Base-by-base conservation (phyloP, 495 filamentous ascomycete genomes). In the Penicillium soppii region DNA sequence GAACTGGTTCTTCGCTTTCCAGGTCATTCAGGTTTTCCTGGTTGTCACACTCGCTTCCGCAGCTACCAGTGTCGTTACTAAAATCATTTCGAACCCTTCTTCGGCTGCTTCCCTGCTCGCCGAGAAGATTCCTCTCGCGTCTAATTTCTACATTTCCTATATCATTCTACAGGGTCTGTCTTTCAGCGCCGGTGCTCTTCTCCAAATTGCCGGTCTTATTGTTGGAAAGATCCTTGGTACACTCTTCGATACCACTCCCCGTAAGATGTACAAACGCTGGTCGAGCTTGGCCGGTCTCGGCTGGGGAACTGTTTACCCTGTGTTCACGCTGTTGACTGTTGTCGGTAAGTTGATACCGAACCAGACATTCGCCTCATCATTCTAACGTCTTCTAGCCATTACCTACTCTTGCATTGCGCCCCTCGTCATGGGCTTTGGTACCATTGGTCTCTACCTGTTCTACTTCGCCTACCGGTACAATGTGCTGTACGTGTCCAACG, bases 391-490 rank as follows among this genome's bases (percentile, higher is more conserved):
- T 39, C 16, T 54, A 78, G 89, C 86, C 29, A 88, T 97, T 54
- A 85, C 85, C 17, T 98, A 98, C 66, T 87, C 91, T 25, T 85
- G 82, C 65, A 97, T 97, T 62, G 90, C 94, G 13, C 94, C 94
- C 0, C 71, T 97, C 36, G 87, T 97, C 60, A 74, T 97, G 38
- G 90, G 85, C 19, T 97, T 97, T 69, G 87, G 88, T 27, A 84
- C 86, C 16, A 76, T 97, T 43, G 92, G 89, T 50, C 77, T 97
- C 50, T 84, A 80, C 47, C 75, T 96, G 47, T 90, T 98, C 72
- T 97, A 97, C 71, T 75, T 95, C 40, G 92, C 94, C 47, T 97
- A 89, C 81, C 83, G 91, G 5, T 97, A 98, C 79, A 96, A 98
- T 65, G 66, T 97, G 59, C 80, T 98, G 40, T 98, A 95, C 69